Conservation (phyloP, 2,329 filamentous ascomycete genomes). For the Paecilomyces formosus region DNA sequence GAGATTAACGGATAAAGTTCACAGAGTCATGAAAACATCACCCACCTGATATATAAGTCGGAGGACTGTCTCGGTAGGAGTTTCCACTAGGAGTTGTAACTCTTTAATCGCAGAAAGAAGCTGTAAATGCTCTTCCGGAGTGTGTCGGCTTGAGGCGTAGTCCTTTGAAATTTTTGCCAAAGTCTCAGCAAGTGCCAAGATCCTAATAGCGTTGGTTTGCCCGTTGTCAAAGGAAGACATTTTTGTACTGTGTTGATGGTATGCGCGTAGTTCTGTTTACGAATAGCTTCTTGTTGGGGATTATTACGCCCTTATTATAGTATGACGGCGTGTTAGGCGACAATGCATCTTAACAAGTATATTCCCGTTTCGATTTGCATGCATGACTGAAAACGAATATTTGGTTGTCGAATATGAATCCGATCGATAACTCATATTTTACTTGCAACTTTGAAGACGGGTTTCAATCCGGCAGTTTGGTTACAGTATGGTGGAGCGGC, state of each 20-base stretch:
- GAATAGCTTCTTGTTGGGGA: not conserved
- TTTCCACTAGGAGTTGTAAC: slow-evolving; percentile 20
- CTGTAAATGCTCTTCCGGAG: slow-evolving; percentile 28
- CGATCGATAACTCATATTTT: not conserved
- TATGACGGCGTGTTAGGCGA: not conserved
- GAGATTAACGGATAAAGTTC: not conserved
- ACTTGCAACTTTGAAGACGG: not conserved
- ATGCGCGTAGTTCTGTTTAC: not conserved
- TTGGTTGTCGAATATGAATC: not conserved
- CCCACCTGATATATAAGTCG: slow-evolving; percentile 27
- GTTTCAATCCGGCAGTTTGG: not conserved
- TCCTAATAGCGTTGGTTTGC: not conserved
- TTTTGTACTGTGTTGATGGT: not conserved
- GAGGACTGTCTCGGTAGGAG: slow-evolving; percentile 23
- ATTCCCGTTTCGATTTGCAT: not conserved
- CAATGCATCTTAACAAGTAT: not conserved
- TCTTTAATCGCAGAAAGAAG: slow-evolving; percentile 21
- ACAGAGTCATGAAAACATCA: not conserved
- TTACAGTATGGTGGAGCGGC: not conserved
- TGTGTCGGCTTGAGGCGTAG: not conserved
- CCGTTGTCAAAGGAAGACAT: not conserved
- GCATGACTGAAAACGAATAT: not conserved
- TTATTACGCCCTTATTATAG: not conserved
- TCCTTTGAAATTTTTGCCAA: not conserved
- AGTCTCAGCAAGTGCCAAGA: not conserved